Percentiles rank a stretch among this genome's conserved stretches.
Evolutionary conservation across 345 rosid genomes (phyloP).

Genomic region (Bruguiera sexangula): DNA sequence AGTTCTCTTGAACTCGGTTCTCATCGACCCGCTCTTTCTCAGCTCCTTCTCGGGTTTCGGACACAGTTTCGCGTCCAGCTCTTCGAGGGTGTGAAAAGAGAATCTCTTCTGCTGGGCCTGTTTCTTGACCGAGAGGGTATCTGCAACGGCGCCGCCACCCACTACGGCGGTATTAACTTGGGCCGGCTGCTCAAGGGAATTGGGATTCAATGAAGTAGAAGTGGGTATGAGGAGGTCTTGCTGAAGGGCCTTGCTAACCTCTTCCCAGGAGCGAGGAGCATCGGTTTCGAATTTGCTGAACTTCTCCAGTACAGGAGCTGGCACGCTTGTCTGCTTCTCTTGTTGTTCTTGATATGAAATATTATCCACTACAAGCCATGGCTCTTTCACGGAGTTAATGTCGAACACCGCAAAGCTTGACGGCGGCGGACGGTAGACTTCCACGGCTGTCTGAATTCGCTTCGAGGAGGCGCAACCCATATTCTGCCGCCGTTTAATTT

Average conservation of each 20-base stretch:
- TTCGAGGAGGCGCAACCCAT: slow-evolving; percentile 90
- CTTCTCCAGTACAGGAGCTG: slow-evolving; percentile 49
- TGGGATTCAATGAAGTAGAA: background rate
- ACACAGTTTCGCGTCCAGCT: slow-evolving; percentile 54
- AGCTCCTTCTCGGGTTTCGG: slow-evolving; percentile 36
- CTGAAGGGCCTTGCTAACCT: slow-evolving; percentile 77
- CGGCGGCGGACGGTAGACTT: slow-evolving; percentile 70
- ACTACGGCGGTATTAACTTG: background rate
- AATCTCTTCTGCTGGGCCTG: slow-evolving; percentile 41
- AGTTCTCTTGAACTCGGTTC: slow-evolving; percentile 3
- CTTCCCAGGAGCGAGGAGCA: slow-evolving; percentile 89
- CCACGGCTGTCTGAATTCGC: slow-evolving; percentile 49
- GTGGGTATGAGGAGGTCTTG: slow-evolving; percentile 46
- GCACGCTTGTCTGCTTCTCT: slow-evolving; percentile 41
- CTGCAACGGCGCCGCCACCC: background rate
- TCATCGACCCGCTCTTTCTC: slow-evolving; percentile 34
- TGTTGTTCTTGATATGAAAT: slow-evolving; percentile 23
- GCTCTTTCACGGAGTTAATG: slow-evolving; percentile 74
- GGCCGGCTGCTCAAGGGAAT: background rate
- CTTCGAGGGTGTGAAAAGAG: slow-evolving; percentile 83
- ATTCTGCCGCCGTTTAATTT: background rate
- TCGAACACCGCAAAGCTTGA: slow-evolving; percentile 78
- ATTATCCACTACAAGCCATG: slow-evolving; percentile 52
- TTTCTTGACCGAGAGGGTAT: slow-evolving; percentile 8
- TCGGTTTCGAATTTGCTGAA: slow-evolving; percentile 47